Evolutionary conservation across 2,329 filamentous ascomycete species (phyloP).

Genomic region (Colletotrichum sp.): DNA sequence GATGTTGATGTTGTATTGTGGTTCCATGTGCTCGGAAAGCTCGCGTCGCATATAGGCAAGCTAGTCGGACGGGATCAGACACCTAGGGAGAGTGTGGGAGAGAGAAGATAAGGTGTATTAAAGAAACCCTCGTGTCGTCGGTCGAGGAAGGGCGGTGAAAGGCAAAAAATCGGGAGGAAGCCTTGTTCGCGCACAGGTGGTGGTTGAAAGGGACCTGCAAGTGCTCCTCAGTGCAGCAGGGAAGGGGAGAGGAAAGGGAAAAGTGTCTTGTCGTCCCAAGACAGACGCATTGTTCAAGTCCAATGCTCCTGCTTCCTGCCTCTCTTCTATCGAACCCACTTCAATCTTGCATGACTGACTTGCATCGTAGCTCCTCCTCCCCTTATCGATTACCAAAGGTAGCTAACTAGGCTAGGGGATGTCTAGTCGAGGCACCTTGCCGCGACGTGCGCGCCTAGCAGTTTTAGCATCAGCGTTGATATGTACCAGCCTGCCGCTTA

Average conservation of each 20-base stretch:
- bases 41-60: constrained; percentile 4
- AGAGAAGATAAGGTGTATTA: constrained; percentile 4
- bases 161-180: not conserved
- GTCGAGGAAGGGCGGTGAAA: constrained; percentile 12
- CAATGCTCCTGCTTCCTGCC: not conserved
- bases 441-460: not conserved
- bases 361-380: constrained; percentile 1
- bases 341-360: constrained; percentile 13
- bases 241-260: not conserved
- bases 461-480: not conserved
- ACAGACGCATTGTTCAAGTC: constrained; percentile 17
- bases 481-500: not conserved
- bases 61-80: not conserved
- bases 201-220: not conserved
- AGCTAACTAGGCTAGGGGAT: not conserved
- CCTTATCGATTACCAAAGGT: constrained; percentile 13
- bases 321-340: not conserved
- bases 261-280: constrained; percentile 1
- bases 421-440: not conserved
- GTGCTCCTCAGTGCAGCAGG: not conserved
- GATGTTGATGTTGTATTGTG: not conserved
- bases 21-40: constrained; percentile 9
- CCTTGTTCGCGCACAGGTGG: constrained; percentile 6
- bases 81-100: not conserved
- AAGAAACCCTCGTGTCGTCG: not conserved